phyloP scores from a whole-genome alignment of 257 asterid species.

The Oldenlandia corymbosa region DNA sequence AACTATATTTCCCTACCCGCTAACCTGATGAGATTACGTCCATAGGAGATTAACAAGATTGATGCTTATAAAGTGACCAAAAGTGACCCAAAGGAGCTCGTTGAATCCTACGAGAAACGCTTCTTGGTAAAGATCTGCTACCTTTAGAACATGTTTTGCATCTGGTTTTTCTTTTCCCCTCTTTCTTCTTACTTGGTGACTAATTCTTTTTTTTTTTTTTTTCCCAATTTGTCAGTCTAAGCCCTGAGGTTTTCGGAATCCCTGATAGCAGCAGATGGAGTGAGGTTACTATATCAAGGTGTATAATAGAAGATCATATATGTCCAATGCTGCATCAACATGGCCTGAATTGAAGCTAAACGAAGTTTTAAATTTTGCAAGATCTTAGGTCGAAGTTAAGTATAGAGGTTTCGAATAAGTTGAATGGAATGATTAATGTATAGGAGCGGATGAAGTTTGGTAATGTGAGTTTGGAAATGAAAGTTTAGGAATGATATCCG shows the following conservation, averaged over 20 bases:
- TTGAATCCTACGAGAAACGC: conserved; percentile 55
- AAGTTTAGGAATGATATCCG: too few species aligned
- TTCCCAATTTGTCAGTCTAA: conserved; percentile 13
- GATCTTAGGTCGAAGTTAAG: too few species aligned
- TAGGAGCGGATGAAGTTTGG: too few species aligned
- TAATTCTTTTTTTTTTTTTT: background rate
- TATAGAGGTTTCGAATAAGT: too few species aligned
- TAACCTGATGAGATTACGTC: background rate
- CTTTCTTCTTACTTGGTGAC: background rate
- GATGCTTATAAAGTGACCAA: conserved; percentile 64
- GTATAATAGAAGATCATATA: background rate
- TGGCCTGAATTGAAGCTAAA: background rate
- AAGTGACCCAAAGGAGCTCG: conserved; percentile 51
- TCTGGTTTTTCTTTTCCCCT: too few species aligned
- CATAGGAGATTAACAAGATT: conserved; percentile 76
- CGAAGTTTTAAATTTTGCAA: too few species aligned
- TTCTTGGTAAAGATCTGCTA: conserved; percentile 34
- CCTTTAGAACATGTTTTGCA: background rate
- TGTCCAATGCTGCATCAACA: background rate
- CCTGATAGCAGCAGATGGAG: background rate
- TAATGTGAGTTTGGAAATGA: too few species aligned
- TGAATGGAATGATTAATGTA: too few species aligned
- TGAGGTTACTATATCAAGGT: background rate
- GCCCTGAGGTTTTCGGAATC: conserved; percentile 10
- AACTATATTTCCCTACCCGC: background rate